A percentile compares a stretch with the other conserved stretches of the same genome.
Evolutionary conservation across 2,329 filamentous ascomycete genomes (phyloP).

Genomic region (Exophiala calicioides): DNA sequence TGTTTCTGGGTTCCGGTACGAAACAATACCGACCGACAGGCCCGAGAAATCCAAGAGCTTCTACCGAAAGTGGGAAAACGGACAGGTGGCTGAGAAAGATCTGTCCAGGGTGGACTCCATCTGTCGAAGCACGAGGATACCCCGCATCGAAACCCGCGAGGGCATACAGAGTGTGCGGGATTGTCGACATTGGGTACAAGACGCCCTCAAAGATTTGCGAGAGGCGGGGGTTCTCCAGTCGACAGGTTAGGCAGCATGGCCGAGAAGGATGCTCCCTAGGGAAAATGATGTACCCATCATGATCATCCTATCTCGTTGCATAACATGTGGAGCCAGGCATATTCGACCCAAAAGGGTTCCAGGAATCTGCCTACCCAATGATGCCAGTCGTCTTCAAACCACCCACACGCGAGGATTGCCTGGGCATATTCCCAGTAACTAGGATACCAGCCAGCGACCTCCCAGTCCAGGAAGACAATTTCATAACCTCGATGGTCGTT

Average conservation of each 20-base stretch:
- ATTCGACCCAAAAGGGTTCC: slow-evolving; percentile 36
- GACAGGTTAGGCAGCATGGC: background rate
- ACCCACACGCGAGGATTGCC: slow-evolving; percentile 37
- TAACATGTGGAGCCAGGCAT: slow-evolving; percentile 35
- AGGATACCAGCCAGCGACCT: slow-evolving; percentile 43
- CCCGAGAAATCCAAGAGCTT: background rate
- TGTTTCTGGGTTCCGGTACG: background rate
- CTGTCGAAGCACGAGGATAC: background rate
- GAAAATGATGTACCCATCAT: background rate
- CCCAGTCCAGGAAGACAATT: slow-evolving; percentile 45
- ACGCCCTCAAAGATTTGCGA: background rate
- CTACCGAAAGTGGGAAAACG: background rate
- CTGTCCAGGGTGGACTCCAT: background rate
- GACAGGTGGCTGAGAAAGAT: background rate
- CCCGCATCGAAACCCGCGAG: background rate
- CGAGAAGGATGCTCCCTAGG: background rate
- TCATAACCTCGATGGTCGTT: slow-evolving; percentile 7
- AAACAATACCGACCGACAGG: background rate
- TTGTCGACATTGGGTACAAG: background rate
- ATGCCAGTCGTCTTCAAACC: slow-evolving; percentile 40
- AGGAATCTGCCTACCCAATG: slow-evolving; percentile 36
- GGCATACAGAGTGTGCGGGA: background rate
- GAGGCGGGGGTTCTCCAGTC: background rate
- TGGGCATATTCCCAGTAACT: slow-evolving; percentile 45
- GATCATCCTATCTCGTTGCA: slow-evolving; percentile 32